Base-by-base conservation (phyloP, 208 protist genomes). In the Angomonas deanei region DNA sequence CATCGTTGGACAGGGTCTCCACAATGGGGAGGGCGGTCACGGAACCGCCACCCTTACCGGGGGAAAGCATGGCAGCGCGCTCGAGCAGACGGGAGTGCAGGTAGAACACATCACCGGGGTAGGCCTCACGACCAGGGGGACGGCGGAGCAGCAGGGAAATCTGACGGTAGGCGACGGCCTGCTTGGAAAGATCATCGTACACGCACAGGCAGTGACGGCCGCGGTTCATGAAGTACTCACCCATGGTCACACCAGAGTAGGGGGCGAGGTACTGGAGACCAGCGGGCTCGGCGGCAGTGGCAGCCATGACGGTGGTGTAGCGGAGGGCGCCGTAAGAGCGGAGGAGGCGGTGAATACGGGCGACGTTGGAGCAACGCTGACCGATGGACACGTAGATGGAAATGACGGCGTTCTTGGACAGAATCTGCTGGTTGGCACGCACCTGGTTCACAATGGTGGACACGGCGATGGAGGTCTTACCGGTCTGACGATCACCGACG, bases 51-150 rank as follows among this genome's bases (percentile, higher is more conserved):
- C 85, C 85, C 61, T 85, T 78, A 13, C 76, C 77, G 28, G 89
- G 76, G 34, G 72, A 86, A 70, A 97, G 82, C 84, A 96, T 97
- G 52, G 89, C 88, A 2, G 93, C 89, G 65, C 93, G 86, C 76
- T 97, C 93, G 61, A 97, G 78, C 17, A 97, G 78, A 48, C 93
- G 88, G 26, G 89, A 96, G 82, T 97, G 93, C 21, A 97, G 85
- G 78, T 97, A 97, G 78, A 97, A 97, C 46, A 97, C 93, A 79
- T 97, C 93, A 76, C 93, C 93, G 60, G 93, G 93, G 76, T 97
- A 97, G 26, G 91, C 93, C 80, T 97, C 88, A 70, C 92, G 87
- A 47, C 91, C 88, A 32, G 93, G 91, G 15, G 91, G 93, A 63
- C 91, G 87, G 60, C 93, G 86, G 26, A 97, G 85, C 49, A 97